phyloP scores from a whole-genome alignment of 768 basidiomycete species.

The Cantharellus cinnabarinus region DNA sequence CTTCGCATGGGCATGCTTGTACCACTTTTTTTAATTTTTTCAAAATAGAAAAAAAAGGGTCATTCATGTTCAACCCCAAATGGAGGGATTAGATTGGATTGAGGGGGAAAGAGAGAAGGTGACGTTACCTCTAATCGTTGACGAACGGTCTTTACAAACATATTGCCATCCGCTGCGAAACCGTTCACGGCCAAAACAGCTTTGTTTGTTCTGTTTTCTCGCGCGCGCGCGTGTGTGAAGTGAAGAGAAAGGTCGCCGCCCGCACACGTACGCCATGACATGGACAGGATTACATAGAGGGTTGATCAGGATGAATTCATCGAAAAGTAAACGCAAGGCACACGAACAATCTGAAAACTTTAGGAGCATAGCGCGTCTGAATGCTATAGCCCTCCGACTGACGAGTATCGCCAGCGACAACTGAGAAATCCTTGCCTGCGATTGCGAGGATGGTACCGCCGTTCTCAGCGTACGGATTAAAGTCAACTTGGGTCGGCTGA shows the following conservation, averaged over 20 bases:
- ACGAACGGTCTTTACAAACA: constrained; percentile 91
- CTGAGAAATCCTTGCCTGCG: constrained; percentile 79
- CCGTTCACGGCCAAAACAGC: constrained; percentile 91
- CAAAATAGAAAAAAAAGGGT: not conserved
- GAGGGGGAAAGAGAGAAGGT: not conserved
- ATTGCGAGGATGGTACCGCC: constrained; percentile 94
- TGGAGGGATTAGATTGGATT: not conserved
- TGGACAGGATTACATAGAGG: not conserved
- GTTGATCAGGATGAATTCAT: not conserved
- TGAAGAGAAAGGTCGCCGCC: constrained; percentile 1
- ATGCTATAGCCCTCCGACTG: constrained; percentile 96
- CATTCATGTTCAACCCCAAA: too few relatives aligned
- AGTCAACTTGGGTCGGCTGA: constrained; percentile 18
- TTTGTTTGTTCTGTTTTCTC: constrained; percentile 53
- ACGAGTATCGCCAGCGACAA: constrained; percentile 90
- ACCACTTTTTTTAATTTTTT: constrained; percentile 46
- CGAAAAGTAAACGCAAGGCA: not conserved
- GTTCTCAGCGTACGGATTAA: constrained; percentile 83
- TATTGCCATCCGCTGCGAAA: constrained; percentile 91
- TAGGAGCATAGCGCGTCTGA: constrained; percentile 91
- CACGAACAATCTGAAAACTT: constrained; percentile 81
- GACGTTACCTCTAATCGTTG: constrained; percentile 71
- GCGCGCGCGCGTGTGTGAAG: constrained; percentile 1
- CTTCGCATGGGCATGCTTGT: constrained; percentile 88
- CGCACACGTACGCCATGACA: not conserved